Conservation (phyloP, 2,329 filamentous ascomycete genomes). For the Nakataea oryzae region DNA sequence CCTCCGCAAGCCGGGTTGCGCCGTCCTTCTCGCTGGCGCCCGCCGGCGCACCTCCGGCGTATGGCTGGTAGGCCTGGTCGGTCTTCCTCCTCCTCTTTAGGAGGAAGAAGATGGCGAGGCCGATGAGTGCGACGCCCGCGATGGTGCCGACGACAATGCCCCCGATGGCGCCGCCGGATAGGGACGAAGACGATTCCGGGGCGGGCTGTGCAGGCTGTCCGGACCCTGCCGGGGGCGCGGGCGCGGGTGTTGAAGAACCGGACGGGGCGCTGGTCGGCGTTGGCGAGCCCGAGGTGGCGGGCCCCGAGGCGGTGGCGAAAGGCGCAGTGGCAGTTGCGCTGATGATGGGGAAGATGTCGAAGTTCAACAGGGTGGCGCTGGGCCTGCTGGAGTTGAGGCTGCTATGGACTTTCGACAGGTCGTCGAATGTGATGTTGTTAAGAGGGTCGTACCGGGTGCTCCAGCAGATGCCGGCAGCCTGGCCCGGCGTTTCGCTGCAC, state of each 20-base stretch:
- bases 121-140: not conserved
- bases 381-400: constrained; percentile 8
- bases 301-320: not conserved
- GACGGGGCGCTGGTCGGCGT: no score
- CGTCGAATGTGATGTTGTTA: constrained; percentile 7
- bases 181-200: not conserved
- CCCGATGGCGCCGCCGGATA: not conserved
- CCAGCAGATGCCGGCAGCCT: constrained; percentile 11
- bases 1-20: not conserved
- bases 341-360: constrained; percentile 5
- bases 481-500: constrained; percentile 7
- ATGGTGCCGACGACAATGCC: not conserved
- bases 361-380: constrained; percentile 7
- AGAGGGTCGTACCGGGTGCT: constrained; percentile 8
- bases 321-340: constrained; percentile 4
- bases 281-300: not conserved
- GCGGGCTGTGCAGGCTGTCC: no score
- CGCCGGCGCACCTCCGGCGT: no score
- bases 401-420: constrained; percentile 8
- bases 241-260: not conserved
- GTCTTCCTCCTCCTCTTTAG: not conserved
- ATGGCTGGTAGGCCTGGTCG: not conserved
- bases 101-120: not conserved
- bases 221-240: no score
- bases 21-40: not conserved